Percentiles rank a stretch among this genome's conserved stretches.
Evolutionary conservation across 2,329 filamentous ascomycete genomes (phyloP).

Genomic region (Phyllosticta citrichinensis): DNA sequence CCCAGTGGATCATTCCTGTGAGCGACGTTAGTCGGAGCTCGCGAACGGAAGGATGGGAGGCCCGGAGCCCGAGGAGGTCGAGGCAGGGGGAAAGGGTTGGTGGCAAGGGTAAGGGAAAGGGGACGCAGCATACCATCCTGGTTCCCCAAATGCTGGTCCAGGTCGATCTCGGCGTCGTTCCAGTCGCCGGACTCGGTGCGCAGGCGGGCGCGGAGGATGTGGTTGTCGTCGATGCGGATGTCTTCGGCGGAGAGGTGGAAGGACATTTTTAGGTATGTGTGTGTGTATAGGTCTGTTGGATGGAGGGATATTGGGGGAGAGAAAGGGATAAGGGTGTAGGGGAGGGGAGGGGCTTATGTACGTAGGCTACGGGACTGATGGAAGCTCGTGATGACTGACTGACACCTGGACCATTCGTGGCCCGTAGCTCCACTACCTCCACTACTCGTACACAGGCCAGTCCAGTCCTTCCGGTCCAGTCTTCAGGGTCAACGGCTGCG

Average conservation of each 20-base stretch:
- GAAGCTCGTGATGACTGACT: not conserved
- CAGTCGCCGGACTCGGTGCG: slow-evolving; percentile 33
- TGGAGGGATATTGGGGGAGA: slow-evolving; percentile 5
- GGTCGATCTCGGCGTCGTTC: slow-evolving; percentile 37
- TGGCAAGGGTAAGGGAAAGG: not conserved
- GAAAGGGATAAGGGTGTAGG: not conserved
- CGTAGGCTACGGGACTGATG: no score
- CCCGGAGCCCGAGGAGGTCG: slow-evolving; percentile 15
- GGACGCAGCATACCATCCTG: slow-evolving; percentile 37
- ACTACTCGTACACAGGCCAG: not conserved
- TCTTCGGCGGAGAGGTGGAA: slow-evolving; percentile 42
- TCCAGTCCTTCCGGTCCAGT: not conserved
- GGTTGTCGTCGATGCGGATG: slow-evolving; percentile 41
- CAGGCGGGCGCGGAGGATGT: slow-evolving; percentile 39
- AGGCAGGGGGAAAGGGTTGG: slow-evolving; percentile 24
- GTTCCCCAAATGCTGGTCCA: slow-evolving; percentile 45
- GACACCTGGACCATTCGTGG: not conserved
- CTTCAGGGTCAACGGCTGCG: no score
- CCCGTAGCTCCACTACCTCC: not conserved
- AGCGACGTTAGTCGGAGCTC: not conserved
- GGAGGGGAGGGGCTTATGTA: not conserved
- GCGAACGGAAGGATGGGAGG: no score
- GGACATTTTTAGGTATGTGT: slow-evolving; percentile 26
- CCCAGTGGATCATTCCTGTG: slow-evolving; percentile 14
- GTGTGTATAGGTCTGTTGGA: not conserved